Percentiles rank a stretch among this genome's conserved stretches.
Conservation (phyloP, 768 basidiomycete genomes). For the Coprinellus micaceus region DNA sequence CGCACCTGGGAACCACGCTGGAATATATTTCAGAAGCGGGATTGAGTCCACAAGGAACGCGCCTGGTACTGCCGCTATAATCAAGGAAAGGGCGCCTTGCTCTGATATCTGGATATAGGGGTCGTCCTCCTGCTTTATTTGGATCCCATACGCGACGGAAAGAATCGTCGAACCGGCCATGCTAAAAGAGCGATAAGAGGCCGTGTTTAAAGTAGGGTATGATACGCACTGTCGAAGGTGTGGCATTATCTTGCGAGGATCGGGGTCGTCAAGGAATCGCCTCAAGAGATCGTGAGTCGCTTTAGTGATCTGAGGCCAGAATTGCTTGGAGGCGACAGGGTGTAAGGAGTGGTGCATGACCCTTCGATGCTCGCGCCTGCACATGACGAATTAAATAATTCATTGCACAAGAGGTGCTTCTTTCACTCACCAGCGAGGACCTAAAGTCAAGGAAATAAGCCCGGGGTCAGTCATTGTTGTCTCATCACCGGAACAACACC, state of each 20-base stretch:
- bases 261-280: slow-evolving; percentile 25
- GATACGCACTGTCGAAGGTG: not conserved
- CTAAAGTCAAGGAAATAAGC: too few relatives aligned
- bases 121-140: slow-evolving; percentile 27
- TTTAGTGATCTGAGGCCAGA: slow-evolving; percentile 21
- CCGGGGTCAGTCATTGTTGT: too few relatives aligned
- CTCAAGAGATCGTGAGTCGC: slow-evolving; percentile 26
- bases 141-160: slow-evolving; percentile 33
- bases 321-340: slow-evolving; percentile 20
- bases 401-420: not conserved
- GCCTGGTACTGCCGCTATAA: slow-evolving; percentile 25
- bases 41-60: slow-evolving; percentile 29
- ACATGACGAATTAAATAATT: too few relatives aligned
- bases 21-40: slow-evolving; percentile 25
- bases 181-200: slow-evolving; percentile 17
- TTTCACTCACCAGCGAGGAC: slow-evolving; percentile 15
- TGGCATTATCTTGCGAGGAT: not conserved
- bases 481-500: too few relatives aligned
- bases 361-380: slow-evolving; percentile 31
- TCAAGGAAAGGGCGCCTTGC: slow-evolving; percentile 16
- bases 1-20: slow-evolving; percentile 31
- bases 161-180: slow-evolving; percentile 30
- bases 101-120: slow-evolving; percentile 27
- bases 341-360: slow-evolving; percentile 30
- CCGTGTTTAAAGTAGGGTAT: not conserved